These are phyloP conservation scores for Pseudopyricularia cyperi DNA, from an alignment of 2,329 filamentous ascomycete genomes.

Conservation along the genomic window DNA sequence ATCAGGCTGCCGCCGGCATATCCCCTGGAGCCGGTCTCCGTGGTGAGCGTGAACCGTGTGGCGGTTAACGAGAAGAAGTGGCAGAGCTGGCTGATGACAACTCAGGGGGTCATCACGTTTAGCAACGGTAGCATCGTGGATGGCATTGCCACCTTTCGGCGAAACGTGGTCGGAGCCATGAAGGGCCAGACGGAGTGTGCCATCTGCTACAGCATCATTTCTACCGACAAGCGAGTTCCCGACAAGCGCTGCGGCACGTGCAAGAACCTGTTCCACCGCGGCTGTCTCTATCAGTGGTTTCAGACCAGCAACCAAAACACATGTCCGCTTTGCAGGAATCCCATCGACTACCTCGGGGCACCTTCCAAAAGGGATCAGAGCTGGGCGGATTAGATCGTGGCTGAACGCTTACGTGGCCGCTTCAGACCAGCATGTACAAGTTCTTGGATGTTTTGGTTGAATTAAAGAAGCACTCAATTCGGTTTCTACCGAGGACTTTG, in stretches of 20 bases:
- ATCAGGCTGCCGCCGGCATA: conserved; percentile 71
- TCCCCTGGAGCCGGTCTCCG: conserved; percentile 66
- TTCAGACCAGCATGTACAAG: too few species aligned
- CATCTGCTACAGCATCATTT: conserved; percentile 93
- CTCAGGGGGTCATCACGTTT: conserved; percentile 87
- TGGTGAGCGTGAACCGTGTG: conserved; percentile 68
- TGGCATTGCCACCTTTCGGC: conserved; percentile 70
- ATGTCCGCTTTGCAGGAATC: conserved; percentile 85
- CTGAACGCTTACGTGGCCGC: too few species aligned
- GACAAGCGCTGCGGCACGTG: conserved; percentile 88
- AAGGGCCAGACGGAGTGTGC: conserved; percentile 93
- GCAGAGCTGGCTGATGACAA: conserved; percentile 79
- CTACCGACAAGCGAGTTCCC: conserved; percentile 74
- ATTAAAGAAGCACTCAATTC: too few species aligned
- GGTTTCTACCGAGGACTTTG: too few species aligned
- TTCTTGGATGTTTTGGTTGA: too few species aligned
- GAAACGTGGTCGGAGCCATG: conserved; percentile 75
- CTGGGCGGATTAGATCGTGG: not conserved
- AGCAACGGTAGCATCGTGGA: conserved; percentile 83
- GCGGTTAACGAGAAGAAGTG: conserved; percentile 85
- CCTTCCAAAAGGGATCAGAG: not conserved
- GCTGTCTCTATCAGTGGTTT: conserved; percentile 95
- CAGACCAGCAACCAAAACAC: conserved; percentile 82
- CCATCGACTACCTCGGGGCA: conserved; percentile 47
- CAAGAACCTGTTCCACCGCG: conserved; percentile 83